Percentiles rank a stretch among this genome's conserved stretches.
phyloP scores from a whole-genome alignment of 169 alveolate genomes.

The Cryptosporidium meleagridis region DNA sequence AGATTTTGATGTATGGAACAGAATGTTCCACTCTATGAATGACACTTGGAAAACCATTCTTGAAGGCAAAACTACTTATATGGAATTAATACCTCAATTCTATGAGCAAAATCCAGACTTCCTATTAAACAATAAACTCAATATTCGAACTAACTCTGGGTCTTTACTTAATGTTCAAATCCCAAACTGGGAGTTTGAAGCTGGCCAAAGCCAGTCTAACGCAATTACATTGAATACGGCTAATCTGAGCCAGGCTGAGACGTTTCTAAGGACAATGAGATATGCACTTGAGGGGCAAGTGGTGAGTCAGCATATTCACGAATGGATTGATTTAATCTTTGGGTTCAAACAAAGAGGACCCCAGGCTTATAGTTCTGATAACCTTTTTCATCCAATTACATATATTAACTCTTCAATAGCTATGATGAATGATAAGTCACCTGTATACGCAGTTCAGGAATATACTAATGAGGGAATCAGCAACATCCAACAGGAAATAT shows the following conservation, averaged over 20 bases:
- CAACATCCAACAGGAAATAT: background rate
- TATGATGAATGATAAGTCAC: slow-evolving; percentile 63
- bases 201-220: background rate
- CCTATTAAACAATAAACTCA: slow-evolving; percentile 85
- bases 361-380: slow-evolving; percentile 83
- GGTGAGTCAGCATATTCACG: slow-evolving; percentile 90
- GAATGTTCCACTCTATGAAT: slow-evolving; percentile 70
- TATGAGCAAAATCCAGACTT: slow-evolving; percentile 88
- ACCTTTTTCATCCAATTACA: slow-evolving; percentile 90
- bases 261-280: slow-evolving; percentile 84
- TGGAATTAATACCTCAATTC: slow-evolving; percentile 95
- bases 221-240: background rate
- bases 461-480: slow-evolving; percentile 38
- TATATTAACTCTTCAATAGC: slow-evolving; percentile 81
- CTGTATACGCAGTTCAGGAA: slow-evolving; percentile 53
- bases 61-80: slow-evolving; percentile 87
- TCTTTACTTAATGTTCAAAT: slow-evolving; percentile 86
- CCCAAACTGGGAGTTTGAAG: slow-evolving; percentile 87
- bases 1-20: slow-evolving; percentile 87
- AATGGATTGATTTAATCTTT: slow-evolving; percentile 97
- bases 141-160: slow-evolving; percentile 82
- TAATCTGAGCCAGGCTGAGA: slow-evolving; percentile 77
- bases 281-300: slow-evolving; percentile 94
- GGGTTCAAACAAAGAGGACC: slow-evolving; percentile 94
- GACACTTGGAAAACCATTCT: slow-evolving; percentile 63